These are phyloP conservation scores for Apiotrichum laibachii DNA, from an alignment of 1,284 basidiomycete species.

Conservation along the genomic window DNA sequence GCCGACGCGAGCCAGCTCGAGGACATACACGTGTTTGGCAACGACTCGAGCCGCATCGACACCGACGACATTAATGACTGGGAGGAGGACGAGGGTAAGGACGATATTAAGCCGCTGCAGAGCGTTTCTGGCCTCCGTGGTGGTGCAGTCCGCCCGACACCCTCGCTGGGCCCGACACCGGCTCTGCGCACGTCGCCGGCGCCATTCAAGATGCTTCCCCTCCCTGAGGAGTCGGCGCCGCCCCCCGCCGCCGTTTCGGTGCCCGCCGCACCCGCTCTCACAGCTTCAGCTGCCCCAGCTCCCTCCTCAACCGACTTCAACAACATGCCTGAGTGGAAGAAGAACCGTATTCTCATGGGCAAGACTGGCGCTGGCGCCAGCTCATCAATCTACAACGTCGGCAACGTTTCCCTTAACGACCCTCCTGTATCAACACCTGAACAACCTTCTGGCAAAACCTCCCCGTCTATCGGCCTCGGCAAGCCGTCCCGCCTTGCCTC, in stretches of 20 bases:
- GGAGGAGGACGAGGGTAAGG: constrained; percentile 22
- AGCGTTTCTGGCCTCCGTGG: neutral
- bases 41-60: constrained; percentile 6
- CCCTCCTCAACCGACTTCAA: neutral
- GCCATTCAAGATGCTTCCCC: constrained; percentile 2
- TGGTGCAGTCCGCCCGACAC: neutral
- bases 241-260: neutral
- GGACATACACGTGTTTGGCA: constrained; percentile 8
- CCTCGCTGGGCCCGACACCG: neutral
- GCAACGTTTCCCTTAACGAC: neutral
- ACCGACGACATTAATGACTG: constrained; percentile 11
- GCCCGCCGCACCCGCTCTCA: neutral
- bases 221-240: neutral
- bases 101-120: constrained; percentile 6
- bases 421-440: neutral
- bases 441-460: neutral
- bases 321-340: constrained; percentile 27
- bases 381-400: neutral
- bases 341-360: constrained; percentile 26
- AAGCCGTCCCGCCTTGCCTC: constrained; percentile 9
- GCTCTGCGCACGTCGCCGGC: neutral
- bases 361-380: constrained; percentile 6
- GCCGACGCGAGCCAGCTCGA: constrained; percentile 14
- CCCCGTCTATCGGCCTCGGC: constrained; percentile 10
- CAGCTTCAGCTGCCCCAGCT: neutral